These are phyloP conservation scores for Macrotyloma uniflorum DNA, from an alignment of 306 rosid genomes.

Conservation along the genomic window DNA sequence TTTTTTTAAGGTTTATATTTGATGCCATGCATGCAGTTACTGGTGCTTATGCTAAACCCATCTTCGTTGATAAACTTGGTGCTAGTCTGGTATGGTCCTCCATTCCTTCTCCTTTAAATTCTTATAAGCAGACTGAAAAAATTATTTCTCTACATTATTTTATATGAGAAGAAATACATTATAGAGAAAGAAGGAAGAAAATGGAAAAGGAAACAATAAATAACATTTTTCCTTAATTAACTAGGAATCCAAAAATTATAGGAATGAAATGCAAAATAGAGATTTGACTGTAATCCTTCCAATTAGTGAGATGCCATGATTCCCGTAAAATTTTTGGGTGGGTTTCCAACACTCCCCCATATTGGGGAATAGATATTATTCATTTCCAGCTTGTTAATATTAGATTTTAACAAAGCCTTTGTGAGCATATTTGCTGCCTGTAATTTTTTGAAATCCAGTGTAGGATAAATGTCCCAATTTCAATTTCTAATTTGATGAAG, in stretches of 20 bases:
- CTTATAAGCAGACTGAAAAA: neutral
- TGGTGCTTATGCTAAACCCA: conserved; percentile 96
- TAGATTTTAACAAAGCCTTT: neutral
- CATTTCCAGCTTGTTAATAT: neutral
- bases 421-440: neutral
- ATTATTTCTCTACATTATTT: neutral
- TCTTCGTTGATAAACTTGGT: conserved; percentile 92
- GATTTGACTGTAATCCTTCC: neutral
- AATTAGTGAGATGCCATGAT: neutral
- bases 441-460: neutral
- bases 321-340: neutral
- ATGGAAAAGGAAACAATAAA: neutral
- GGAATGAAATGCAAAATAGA: neutral
- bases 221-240: neutral
- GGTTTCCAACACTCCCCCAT: neutral
- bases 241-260: neutral
- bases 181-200: neutral
- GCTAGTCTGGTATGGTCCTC: conserved; percentile 65
- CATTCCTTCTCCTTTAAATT: conserved; percentile 17
- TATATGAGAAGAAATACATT: neutral
- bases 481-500: neutral
- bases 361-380: neutral
- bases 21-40: conserved; percentile 99
- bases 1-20: conserved; percentile 65
- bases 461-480: neutral